These are phyloP conservation scores for Kwoniella sp. DNA, from an alignment of 768 basidiomycete species.

Conservation along the genomic window DNA sequence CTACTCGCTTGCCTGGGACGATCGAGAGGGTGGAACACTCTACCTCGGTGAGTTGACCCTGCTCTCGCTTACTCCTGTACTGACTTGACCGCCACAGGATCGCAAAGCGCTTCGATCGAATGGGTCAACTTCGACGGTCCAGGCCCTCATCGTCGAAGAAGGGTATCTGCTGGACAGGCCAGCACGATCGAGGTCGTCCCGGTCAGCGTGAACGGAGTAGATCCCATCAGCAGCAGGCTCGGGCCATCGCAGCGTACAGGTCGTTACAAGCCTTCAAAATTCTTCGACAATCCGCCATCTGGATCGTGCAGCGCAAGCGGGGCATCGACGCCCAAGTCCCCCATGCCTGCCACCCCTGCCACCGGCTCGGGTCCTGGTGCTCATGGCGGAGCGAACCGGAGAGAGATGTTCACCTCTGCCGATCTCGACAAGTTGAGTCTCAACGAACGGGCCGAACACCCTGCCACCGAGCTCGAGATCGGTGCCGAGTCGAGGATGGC, in stretches of 20 bases:
- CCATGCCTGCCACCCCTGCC: constrained; percentile 1
- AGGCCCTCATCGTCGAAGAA: constrained; percentile 18
- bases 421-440: constrained; percentile 9
- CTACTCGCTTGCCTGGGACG: constrained; percentile 76
- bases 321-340: constrained; percentile 35
- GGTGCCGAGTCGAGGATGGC: constrained; percentile 68
- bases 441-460: constrained; percentile 5
- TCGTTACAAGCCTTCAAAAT: constrained; percentile 62
- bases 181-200: constrained; percentile 27
- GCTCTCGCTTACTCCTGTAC: not conserved
- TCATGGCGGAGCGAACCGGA: not conserved
- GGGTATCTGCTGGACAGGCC: constrained; percentile 16
- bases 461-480: constrained; percentile 52
- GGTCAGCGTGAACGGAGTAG: constrained; percentile 5
- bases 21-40: constrained; percentile 60
- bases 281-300: constrained; percentile 84
- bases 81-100: constrained; percentile 44
- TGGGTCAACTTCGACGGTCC: constrained; percentile 65
- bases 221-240: not conserved
- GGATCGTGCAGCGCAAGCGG: constrained; percentile 54
- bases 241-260: constrained; percentile 30
- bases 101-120: constrained; percentile 88
- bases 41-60: constrained; percentile 60
- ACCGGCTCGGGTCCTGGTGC: not conserved
- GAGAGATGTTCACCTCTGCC: constrained; percentile 7